These are phyloP conservation scores for Acer saccharum DNA, from an alignment of 345 rosid genomes.

Conservation along the genomic window DNA sequence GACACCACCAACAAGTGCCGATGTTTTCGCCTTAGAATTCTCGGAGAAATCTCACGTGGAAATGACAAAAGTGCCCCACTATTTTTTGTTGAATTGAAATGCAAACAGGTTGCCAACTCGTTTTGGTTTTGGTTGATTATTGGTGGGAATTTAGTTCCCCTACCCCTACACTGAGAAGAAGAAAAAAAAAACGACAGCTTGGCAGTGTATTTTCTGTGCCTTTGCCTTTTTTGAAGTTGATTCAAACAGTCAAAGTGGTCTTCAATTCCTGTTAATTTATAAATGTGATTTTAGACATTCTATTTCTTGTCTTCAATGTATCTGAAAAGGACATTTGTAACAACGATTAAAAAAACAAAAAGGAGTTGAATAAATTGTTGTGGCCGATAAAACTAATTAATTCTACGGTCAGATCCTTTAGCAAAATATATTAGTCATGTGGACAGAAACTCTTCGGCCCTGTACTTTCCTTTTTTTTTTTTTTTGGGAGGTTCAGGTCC, in stretches of 20 bases:
- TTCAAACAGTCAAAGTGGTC: not conserved
- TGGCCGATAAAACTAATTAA: no score
- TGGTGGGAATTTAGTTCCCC: not conserved
- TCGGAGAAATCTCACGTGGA: not conserved
- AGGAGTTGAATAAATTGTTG: no score
- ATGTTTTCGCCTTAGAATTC: conserved; percentile 11
- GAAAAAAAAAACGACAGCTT: not conserved
- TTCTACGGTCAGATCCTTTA: no score
- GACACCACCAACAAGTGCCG: conserved; percentile 11
- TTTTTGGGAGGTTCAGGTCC: no score
- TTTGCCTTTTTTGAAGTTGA: not conserved
- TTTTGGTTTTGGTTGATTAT: not conserved
- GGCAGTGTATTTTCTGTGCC: not conserved
- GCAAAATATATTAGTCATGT: no score
- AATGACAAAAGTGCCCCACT: conserved; percentile 3
- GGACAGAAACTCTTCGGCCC: no score
- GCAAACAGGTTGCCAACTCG: not conserved
- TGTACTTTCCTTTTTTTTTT: no score
- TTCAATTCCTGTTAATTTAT: not conserved
- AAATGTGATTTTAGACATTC: not conserved
- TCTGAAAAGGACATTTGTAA: no score
- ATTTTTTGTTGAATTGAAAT: not conserved
- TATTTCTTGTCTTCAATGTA: no score
- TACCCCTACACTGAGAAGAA: not conserved
- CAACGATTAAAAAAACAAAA: no score